phyloP scores from a whole-genome alignment of 2,329 filamentous ascomycete species.

The Penicillium sp. region DNA sequence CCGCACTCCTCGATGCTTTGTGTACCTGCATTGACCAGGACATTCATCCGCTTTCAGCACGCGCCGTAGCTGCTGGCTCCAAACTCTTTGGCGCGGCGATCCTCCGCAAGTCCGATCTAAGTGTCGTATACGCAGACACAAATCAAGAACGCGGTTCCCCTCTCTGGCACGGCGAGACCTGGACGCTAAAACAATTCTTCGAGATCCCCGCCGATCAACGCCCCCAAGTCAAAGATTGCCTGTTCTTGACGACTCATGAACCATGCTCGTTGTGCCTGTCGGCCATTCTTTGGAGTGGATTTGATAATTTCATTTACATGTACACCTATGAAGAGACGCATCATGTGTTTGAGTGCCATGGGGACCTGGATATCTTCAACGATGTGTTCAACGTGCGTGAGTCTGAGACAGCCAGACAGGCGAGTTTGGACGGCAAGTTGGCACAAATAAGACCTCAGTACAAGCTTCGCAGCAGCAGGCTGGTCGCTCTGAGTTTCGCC shows the following conservation, averaged over 20 bases:
- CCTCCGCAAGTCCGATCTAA: constrained; percentile 7
- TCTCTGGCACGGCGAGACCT: constrained; percentile 11
- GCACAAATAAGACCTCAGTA: constrained; percentile 9
- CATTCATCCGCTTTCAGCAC: constrained; percentile 9
- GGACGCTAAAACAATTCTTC: constrained; percentile 13
- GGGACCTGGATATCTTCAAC: constrained; percentile 12
- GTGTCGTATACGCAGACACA: constrained; percentile 9
- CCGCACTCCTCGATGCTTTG: constrained; percentile 7
- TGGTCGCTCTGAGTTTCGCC: constrained; percentile 9
- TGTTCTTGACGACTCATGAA: constrained; percentile 11
- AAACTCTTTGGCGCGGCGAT: constrained; percentile 11
- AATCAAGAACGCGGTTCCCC: constrained; percentile 11
- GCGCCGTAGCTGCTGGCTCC: constrained; percentile 7
- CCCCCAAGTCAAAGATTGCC: not conserved
- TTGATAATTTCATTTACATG: constrained; percentile 13
- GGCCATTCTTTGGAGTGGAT: constrained; percentile 12
- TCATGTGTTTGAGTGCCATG: constrained; percentile 9
- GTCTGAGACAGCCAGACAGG: constrained; percentile 2
- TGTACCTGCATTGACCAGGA: constrained; percentile 7
- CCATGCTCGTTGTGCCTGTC: constrained; percentile 11
- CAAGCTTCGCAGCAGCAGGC: constrained; percentile 8
- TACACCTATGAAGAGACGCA: constrained; percentile 13
- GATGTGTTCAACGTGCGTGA: constrained; percentile 11
- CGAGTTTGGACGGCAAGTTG: constrained; percentile 6
- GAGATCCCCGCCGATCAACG: constrained; percentile 3